A percentile compares a stretch with the other conserved stretches of the same genome.
Conservation (phyloP, 2,329 filamentous ascomycete genomes). For the Clathrospora elynae region DNA sequence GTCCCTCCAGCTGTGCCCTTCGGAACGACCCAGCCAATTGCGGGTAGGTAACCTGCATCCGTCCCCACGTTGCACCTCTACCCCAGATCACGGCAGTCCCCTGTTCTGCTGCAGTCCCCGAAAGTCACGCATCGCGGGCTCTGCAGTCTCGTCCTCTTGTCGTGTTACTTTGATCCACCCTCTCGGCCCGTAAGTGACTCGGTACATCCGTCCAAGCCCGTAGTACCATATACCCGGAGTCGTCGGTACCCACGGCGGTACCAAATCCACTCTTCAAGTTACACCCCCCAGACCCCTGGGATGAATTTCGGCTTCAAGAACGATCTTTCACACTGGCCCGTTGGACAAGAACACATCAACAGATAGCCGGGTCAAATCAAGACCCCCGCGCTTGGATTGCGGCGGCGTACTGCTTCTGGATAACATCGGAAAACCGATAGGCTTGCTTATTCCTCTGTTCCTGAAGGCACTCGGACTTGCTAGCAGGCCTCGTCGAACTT, state of each 20-base stretch:
- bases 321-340: constrained; percentile 51
- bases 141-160: constrained; percentile 22
- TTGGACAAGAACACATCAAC: constrained; percentile 54
- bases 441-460: constrained; percentile 37
- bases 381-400: constrained; percentile 29
- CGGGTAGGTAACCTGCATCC: constrained; percentile 18
- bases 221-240: constrained; percentile 16
- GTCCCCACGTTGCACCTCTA: constrained; percentile 40
- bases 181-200: constrained; percentile 16
- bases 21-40: constrained; percentile 36
- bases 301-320: constrained; percentile 52
- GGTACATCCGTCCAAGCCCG: constrained; percentile 17
- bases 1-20: constrained; percentile 28
- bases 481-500: constrained; percentile 35
- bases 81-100: constrained; percentile 33
- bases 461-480: constrained; percentile 26
- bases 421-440: constrained; percentile 25
- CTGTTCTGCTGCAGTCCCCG: constrained; percentile 18
- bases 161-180: constrained; percentile 22
- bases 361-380: constrained; percentile 32
- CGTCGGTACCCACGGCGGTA: constrained; percentile 7
- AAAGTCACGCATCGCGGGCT: constrained; percentile 22
- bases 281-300: constrained; percentile 24
- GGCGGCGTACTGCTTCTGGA: constrained; percentile 35
- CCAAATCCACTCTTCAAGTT: constrained; percentile 1